phyloP scores from a whole-genome alignment of 1,284 basidiomycete species.

The Psilocybe mexicana region DNA sequence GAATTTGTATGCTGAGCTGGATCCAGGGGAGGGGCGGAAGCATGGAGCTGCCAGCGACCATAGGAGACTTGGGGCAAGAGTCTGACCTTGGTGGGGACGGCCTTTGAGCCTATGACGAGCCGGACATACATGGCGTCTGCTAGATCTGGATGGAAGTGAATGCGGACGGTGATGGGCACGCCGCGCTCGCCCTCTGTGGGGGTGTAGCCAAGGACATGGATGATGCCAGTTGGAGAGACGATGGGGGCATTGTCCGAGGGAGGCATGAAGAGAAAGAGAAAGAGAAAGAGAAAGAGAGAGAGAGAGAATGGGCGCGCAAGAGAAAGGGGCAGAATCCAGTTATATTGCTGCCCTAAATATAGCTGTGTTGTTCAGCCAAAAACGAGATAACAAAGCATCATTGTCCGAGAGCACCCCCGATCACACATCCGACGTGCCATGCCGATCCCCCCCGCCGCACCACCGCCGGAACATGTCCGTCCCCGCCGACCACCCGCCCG shows the following conservation, averaged over 20 bases:
- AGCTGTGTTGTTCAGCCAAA: slow-evolving; percentile 16
- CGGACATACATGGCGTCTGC: slow-evolving; percentile 57
- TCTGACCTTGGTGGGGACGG: slow-evolving; percentile 59
- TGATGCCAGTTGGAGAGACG: slow-evolving; percentile 49
- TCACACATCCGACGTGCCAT: slow-evolving; percentile 6
- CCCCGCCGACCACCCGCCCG: slow-evolving; percentile 60
- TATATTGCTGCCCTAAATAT: not conserved
- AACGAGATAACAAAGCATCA: slow-evolving; percentile 11
- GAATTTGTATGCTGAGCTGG: slow-evolving; percentile 31
- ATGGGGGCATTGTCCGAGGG: slow-evolving; percentile 25
- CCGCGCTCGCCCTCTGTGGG: slow-evolving; percentile 62
- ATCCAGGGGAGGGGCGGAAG: slow-evolving; percentile 50
- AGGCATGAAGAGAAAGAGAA: slow-evolving; percentile 16
- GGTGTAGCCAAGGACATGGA: slow-evolving; percentile 60
- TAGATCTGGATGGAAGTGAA: slow-evolving; percentile 55
- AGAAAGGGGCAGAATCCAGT: not conserved
- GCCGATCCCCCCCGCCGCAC: slow-evolving; percentile 51
- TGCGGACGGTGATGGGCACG: slow-evolving; percentile 57
- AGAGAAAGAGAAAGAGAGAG: slow-evolving; percentile 4
- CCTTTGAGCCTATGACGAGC: slow-evolving; percentile 62
- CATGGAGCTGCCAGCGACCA: slow-evolving; percentile 62
- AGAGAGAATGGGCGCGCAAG: too few species aligned
- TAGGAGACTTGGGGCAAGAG: slow-evolving; percentile 43
- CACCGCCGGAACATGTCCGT: slow-evolving; percentile 70
- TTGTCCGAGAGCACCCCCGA: slow-evolving; percentile 12